Evolutionary conservation across 805 yeast species (phyloP).

Genomic region (Yarrowia sp.): DNA sequence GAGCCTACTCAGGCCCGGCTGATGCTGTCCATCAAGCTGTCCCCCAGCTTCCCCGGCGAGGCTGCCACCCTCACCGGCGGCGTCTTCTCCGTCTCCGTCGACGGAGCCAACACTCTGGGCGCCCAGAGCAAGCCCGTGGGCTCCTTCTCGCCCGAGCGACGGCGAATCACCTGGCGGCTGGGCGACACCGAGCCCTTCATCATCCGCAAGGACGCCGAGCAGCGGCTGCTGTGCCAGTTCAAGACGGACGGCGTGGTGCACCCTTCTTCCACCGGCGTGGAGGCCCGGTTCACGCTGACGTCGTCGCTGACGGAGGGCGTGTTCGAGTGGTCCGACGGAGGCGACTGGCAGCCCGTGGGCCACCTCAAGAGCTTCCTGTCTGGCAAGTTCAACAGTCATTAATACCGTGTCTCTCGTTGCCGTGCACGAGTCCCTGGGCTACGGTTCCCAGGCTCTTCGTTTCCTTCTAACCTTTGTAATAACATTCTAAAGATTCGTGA

Average conservation of each 20-base stretch:
- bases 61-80: slow-evolving; percentile 42
- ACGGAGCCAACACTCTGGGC: slow-evolving; percentile 55
- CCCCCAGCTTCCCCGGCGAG: slow-evolving; percentile 47
- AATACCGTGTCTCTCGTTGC: slow-evolving; percentile 20
- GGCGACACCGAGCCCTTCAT: slow-evolving; percentile 40
- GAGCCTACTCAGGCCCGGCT: slow-evolving; percentile 83
- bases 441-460: too few species aligned
- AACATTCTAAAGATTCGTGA: background rate
- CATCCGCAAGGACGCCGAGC: slow-evolving; percentile 48
- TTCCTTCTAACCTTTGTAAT: slow-evolving; percentile 18
- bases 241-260: slow-evolving; percentile 66
- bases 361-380: slow-evolving; percentile 19
- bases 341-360: slow-evolving; percentile 28
- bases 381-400: slow-evolving; percentile 21
- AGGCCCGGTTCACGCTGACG: slow-evolving; percentile 43
- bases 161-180: slow-evolving; percentile 84
- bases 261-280: slow-evolving; percentile 76
- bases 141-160: slow-evolving; percentile 79
- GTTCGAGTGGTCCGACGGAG: slow-evolving; percentile 28
- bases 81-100: slow-evolving; percentile 60
- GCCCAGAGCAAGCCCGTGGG: slow-evolving; percentile 94
- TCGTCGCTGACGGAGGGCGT: slow-evolving; percentile 18
- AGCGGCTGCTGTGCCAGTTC: slow-evolving; percentile 81
- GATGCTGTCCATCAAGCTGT: slow-evolving; percentile 64
- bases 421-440: too few species aligned